Percentiles rank a stretch among this genome's conserved stretches.
These are phyloP conservation scores for Bretziella fagacearum DNA, from an alignment of 2,329 filamentous ascomycete genomes.

Conservation along the genomic window DNA sequence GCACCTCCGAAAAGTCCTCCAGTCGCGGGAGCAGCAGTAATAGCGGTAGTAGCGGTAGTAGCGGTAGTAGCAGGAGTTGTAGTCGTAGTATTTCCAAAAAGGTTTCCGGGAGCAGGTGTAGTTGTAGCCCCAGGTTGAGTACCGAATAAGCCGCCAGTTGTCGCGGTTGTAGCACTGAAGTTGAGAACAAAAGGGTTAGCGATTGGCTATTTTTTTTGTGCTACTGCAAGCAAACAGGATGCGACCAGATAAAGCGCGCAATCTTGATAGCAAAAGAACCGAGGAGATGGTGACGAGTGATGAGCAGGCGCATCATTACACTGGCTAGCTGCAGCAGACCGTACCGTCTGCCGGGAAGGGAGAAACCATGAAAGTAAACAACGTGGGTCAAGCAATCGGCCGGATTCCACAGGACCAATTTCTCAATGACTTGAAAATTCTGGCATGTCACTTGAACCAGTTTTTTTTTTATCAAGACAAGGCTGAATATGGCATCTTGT, in stretches of 20 bases:
- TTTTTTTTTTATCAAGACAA: too few relatives aligned
- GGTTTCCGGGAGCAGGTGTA: conserved; percentile 22
- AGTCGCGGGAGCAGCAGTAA: conserved; percentile 18
- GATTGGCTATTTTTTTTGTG: neutral
- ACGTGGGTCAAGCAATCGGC: too few relatives aligned
- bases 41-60: conserved; percentile 14
- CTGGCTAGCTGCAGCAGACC: conserved; percentile 7
- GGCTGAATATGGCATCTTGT: too few relatives aligned
- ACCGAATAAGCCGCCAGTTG: conserved; percentile 7
- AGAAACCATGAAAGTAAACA: too few relatives aligned
- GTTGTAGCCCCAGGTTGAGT: conserved; percentile 10
- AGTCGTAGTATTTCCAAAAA: conserved; percentile 22
- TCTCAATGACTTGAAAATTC: too few relatives aligned
- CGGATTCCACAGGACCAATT: too few relatives aligned
- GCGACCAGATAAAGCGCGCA: neutral
- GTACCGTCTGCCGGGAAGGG: too few relatives aligned
- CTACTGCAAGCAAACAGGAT: neutral
- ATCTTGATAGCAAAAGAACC: neutral
- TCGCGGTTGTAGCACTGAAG: conserved; percentile 4
- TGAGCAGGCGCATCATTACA: conserved; percentile 3
- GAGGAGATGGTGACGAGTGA: conserved; percentile 3
- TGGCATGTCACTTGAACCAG: too few relatives aligned
- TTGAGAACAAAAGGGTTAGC: neutral
- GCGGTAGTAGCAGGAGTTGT: conserved; percentile 20
- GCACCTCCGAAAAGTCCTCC: conserved; percentile 11